Conservation (phyloP, 257 asterid species). For the Salvia hispanica region DNA sequence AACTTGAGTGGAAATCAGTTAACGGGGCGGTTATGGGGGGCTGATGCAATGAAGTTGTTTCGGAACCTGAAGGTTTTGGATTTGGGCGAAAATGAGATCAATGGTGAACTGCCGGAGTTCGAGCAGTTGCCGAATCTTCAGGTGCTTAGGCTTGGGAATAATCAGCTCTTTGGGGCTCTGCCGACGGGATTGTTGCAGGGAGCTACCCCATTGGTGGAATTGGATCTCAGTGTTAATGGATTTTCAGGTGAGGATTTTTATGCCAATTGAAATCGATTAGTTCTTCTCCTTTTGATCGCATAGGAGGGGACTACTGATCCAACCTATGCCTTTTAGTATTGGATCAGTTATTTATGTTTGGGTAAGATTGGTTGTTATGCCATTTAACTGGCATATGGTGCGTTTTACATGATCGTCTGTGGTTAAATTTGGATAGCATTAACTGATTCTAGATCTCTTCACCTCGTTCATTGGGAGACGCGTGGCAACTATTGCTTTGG, state of each 20-base stretch:
- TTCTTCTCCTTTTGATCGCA: neutral
- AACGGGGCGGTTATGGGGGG: conserved; percentile 60
- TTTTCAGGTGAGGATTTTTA: conserved; percentile 61
- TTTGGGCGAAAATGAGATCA: conserved; percentile 60
- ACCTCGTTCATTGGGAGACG: conserved; percentile 9
- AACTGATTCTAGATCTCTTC: conserved; percentile 20
- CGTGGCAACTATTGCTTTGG: conserved; percentile 28
- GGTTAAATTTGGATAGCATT: conserved; percentile 31
- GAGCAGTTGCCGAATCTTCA: conserved; percentile 57
- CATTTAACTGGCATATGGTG: conserved; percentile 17
- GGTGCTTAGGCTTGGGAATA: conserved; percentile 60
- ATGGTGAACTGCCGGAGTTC: conserved; percentile 65
- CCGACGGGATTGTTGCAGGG: conserved; percentile 70
- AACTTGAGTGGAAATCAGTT: conserved; percentile 68
- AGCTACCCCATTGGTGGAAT: conserved; percentile 58
- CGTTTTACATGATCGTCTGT: conserved; percentile 17
- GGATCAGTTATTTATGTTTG: conserved; percentile 5
- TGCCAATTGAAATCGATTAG: conserved; percentile 10
- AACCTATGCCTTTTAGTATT: conserved; percentile 25
- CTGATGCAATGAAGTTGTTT: conserved; percentile 54
- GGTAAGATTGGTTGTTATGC: neutral
- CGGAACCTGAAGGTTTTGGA: conserved; percentile 69
- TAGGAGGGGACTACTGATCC: conserved; percentile 1
- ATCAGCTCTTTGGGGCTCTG: conserved; percentile 62
- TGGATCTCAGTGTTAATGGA: conserved; percentile 81